Evolutionary conservation across 2,329 filamentous ascomycete species (phyloP), one percentile per base, ranked within the genome.

Genomic region (Acephala macrosclerotiorum): DNA sequence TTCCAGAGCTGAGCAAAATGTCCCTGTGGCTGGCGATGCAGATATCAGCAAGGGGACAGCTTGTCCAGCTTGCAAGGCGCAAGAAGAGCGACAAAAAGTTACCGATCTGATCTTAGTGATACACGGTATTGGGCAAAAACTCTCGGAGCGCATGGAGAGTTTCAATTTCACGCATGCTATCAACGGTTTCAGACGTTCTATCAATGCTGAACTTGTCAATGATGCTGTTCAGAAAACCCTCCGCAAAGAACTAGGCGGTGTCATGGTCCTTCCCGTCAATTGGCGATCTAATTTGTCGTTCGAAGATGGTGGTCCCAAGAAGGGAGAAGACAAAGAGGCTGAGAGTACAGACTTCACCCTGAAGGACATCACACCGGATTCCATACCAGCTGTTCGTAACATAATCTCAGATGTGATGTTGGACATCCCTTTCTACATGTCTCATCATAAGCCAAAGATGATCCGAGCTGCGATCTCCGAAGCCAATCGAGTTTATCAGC

Each of bases 361-460:
- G 16, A 91, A 94, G 72, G 94, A 98, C 72, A 97, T 99, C 70
- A 97, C 97, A 5, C 94, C 94, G 0, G 87, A 90, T 49, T 96
- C 93, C 0, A 92, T 99, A 35, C 94, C 95, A 0, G 94, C 93
- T 0, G 91, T 99, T n/a, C 90, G 96, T 55, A 93, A 91, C 75
- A 89, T 99, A 76, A 96, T 99, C 67, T 96, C 92, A 49, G 96
- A 99, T 77, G 93, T 99, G 72, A 97, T 99, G 93, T 90, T 98
- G 58, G 96, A 99, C 76, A 95, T 99, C 58, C 96, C 96, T 0
- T 98, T 97, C 76, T 99, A 98, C 80, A 90, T 99, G 80, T 98
- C 95, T 0, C 92, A 96, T 66, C 95, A 98, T 79, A 97, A 98
- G 74, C 87, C 90, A 3, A 97, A 94, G 78, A 98, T 99, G 94